Evolutionary conservation across 2,329 filamentous ascomycete genomes (phyloP).

Genomic region (Curvularia lunata): DNA sequence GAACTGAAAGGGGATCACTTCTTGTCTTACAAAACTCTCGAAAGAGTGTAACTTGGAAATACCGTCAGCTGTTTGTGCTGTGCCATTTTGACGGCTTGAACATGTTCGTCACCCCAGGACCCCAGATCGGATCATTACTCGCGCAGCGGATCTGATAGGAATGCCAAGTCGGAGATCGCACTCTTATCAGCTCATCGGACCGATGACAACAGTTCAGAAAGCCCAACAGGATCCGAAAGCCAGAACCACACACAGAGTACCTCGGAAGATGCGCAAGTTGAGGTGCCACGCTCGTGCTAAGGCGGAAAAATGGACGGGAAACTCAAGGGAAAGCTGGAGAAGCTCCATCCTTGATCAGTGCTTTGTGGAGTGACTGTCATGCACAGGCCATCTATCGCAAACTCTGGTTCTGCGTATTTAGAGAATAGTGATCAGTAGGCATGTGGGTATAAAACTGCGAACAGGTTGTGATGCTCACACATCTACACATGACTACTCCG

Average conservation of each 20-base stretch:
- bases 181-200: slow-evolving; percentile 3
- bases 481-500: background rate
- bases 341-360: background rate
- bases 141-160: slow-evolving; percentile 4
- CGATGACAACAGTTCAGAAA: background rate
- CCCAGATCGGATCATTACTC: background rate
- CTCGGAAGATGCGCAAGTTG: background rate
- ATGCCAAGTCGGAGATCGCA: slow-evolving; percentile 1
- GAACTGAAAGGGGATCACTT: background rate
- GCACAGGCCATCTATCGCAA: background rate
- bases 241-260: background rate
- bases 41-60: background rate
- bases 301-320: background rate
- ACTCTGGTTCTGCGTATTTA: background rate
- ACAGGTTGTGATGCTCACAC: background rate
- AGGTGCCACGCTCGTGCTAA: background rate
- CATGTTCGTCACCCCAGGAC: background rate
- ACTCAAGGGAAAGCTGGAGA: background rate
- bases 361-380: background rate
- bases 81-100: background rate
- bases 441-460: background rate
- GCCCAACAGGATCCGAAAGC: background rate
- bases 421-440: background rate
- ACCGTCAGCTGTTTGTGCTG: background rate
- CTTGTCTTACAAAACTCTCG: background rate